Conservation (phyloP, 2,329 filamentous ascomycete species). For the Kalaharituber pfeilii region DNA sequence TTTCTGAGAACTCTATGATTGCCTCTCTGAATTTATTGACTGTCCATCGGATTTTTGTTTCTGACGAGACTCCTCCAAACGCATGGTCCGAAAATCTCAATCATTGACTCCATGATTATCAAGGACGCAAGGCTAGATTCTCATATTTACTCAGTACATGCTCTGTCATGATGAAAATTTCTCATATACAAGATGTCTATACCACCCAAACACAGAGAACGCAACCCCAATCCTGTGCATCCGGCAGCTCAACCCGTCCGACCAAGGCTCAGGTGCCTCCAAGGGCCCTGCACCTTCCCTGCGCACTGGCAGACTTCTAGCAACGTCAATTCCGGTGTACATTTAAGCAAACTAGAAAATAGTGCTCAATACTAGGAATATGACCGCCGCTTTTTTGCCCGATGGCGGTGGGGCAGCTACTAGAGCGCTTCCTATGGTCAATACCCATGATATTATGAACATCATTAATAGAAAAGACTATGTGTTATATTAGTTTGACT, state of each 20-base stretch:
- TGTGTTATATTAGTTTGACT: background rate
- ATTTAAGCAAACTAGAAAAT: conserved; percentile 11
- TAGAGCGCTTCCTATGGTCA: conserved; percentile 9
- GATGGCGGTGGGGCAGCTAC: conserved; percentile 5
- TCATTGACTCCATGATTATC: conserved; percentile 8
- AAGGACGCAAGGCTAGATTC: conserved; percentile 6
- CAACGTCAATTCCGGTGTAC: conserved; percentile 7
- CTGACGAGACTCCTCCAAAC: conserved; percentile 9
- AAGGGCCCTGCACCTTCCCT: background rate
- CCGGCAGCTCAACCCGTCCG: conserved; percentile 9
- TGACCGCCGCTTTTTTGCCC: conserved; percentile 11
- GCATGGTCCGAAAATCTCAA: conserved; percentile 15
- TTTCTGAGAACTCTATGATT: conserved; percentile 8
- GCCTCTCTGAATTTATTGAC: conserved; percentile 15
- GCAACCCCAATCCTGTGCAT: conserved; percentile 14
- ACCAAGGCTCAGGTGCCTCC: conserved; percentile 4
- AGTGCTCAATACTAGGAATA: conserved; percentile 4
- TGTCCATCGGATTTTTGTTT: conserved; percentile 10
- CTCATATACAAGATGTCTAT: no score
- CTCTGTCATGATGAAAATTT: background rate
- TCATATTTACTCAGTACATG: background rate
- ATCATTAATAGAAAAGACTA: conserved; percentile 9
- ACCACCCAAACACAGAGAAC: conserved; percentile 12
- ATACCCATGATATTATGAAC: conserved; percentile 10
- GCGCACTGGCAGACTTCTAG: background rate